A percentile compares a stretch with the other conserved stretches of the same genome.
These are phyloP conservation scores for Chaetomium cochliodes DNA, from an alignment of 495 filamentous ascomycete genomes.

Conservation along the genomic window DNA sequence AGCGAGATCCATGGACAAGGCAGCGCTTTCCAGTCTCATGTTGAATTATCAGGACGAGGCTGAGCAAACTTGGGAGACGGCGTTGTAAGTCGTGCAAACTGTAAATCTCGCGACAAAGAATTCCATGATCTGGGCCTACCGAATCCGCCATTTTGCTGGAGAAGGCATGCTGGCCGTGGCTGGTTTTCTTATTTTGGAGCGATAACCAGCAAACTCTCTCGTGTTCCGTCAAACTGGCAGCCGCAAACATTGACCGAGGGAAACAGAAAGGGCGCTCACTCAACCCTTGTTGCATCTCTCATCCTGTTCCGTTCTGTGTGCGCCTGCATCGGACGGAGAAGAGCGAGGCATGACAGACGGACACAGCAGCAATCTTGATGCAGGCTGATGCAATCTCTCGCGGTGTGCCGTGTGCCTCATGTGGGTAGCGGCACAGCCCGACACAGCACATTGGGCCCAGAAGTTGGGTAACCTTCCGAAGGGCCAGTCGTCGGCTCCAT, in stretches of 20 bases:
- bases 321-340: neutral
- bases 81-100: neutral
- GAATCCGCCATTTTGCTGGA: neutral
- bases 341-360: neutral
- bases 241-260: constrained; percentile 2
- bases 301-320: neutral
- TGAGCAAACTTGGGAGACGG: neutral
- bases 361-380: constrained; percentile 16
- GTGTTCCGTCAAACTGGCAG: neutral
- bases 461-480: neutral
- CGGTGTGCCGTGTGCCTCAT: constrained; percentile 14
- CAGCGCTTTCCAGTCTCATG: neutral
- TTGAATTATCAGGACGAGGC: constrained; percentile 6
- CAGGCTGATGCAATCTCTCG: constrained; percentile 19
- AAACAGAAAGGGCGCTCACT: neutral
- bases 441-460: neutral
- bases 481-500: neutral
- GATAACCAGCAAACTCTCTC: constrained; percentile 3
- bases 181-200: neutral
- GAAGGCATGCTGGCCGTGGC: neutral
- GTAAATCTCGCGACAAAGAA: neutral
- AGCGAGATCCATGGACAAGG: neutral
- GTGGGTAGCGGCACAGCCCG: constrained; percentile 16
- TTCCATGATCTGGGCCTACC: neutral
- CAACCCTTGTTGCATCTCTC: neutral